Evolutionary conservation across 75 land plant genomes (phyloP).

Genomic region (Larix kaempferi): DNA sequence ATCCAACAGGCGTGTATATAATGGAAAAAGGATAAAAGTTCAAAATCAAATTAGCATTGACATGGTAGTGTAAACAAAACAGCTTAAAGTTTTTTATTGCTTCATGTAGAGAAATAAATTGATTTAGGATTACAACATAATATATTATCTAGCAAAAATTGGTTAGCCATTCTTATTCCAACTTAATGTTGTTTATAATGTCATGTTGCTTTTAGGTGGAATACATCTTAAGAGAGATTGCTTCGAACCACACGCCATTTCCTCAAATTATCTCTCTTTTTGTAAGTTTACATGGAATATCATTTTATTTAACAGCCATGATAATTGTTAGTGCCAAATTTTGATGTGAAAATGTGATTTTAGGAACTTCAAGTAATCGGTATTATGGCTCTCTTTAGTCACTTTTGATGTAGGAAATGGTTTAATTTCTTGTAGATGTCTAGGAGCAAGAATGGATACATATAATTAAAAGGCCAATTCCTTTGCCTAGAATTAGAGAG

Average conservation of each 20-base stretch:
- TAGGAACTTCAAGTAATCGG: neutral
- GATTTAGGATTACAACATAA: too few relatives aligned
- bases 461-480: too few relatives aligned
- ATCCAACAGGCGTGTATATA: too few relatives aligned
- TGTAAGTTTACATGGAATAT: conserved; percentile 36
- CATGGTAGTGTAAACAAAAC: too few relatives aligned
- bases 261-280: conserved; percentile 58
- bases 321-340: neutral
- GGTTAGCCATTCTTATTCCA: neutral
- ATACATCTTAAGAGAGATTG: too few relatives aligned
- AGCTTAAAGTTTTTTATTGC: too few relatives aligned
- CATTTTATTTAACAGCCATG: neutral
- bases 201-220: conserved; percentile 47
- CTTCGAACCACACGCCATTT: conserved; percentile 67
- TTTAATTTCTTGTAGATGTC: conserved; percentile 71
- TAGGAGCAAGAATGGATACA: conserved; percentile 84
- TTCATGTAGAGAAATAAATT: too few relatives aligned
- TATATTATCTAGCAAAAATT: too few relatives aligned
- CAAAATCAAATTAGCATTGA: too few relatives aligned
- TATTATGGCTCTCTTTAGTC: neutral
- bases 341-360: neutral
- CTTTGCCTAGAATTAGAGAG: too few relatives aligned
- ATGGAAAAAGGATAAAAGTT: too few relatives aligned
- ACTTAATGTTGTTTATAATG: neutral
- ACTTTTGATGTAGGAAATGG: conserved; percentile 62